A percentile compares a stretch with the other conserved stretches of the same genome.
Evolutionary conservation across 108 stramenopile genomes (phyloP).

Genomic region (Mayamaea pseudoterrestris): DNA sequence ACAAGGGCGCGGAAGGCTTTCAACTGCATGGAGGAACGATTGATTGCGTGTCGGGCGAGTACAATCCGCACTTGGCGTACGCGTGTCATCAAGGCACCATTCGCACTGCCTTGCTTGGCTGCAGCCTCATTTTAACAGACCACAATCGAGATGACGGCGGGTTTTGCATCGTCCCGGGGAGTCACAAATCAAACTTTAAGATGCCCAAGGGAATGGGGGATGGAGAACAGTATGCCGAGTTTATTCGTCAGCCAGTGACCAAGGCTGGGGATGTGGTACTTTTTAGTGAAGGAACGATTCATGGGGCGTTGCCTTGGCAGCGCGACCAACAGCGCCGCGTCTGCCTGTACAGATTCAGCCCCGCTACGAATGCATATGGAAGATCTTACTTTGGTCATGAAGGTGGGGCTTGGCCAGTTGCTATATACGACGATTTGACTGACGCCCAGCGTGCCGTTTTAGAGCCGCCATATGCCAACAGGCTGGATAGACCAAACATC

Average conservation of each 20-base stretch:
- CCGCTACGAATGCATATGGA: conserved; percentile 72
- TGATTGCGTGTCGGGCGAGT: conserved; percentile 64
- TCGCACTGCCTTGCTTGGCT: conserved; percentile 56
- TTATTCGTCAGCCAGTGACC: conserved; percentile 74
- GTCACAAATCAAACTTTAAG: conserved; percentile 84
- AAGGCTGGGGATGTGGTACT: conserved; percentile 89
- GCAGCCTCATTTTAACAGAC: conserved; percentile 74
- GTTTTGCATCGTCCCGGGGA: conserved; percentile 85
- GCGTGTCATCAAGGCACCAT: conserved; percentile 63
- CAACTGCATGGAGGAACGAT: conserved; percentile 84
- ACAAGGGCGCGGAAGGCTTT: conserved; percentile 84
- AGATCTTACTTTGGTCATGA: conserved; percentile 76
- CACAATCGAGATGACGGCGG: conserved; percentile 82
- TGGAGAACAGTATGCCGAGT: conserved; percentile 57
- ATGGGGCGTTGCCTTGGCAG: conserved; percentile 83
- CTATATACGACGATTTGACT: conserved; percentile 65
- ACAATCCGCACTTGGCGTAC: conserved; percentile 78
- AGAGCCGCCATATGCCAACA: conserved; percentile 84
- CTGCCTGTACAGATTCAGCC: conserved; percentile 79
- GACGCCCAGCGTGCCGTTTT: conserved; percentile 73
- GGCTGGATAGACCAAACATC: conserved; percentile 75
- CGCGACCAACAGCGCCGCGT: conserved; percentile 48
- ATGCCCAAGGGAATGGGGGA: conserved; percentile 83
- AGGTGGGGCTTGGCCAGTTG: conserved; percentile 63
- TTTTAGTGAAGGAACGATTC: conserved; percentile 85